A percentile compares a stretch with the other conserved stretches of the same genome.
phyloP scores from a whole-genome alignment of 306 rosid genomes.

The Lathyrus tuberosus region DNA sequence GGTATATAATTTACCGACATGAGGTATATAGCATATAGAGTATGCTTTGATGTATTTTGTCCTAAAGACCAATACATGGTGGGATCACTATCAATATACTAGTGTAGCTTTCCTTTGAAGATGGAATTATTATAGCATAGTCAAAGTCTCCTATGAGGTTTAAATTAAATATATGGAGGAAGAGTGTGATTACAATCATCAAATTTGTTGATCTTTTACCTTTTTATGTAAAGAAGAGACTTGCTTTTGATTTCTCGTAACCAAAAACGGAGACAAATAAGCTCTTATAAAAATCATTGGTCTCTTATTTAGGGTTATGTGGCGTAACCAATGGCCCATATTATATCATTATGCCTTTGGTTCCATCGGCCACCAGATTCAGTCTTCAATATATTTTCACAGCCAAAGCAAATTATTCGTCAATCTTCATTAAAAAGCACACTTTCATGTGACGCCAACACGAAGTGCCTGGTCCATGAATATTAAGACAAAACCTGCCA shows the following conservation, averaged over 20 bases:
- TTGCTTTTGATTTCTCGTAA: slow-evolving; percentile 28
- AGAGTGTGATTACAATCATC: slow-evolving; percentile 38
- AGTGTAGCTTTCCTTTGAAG: background rate
- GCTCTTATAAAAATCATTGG: slow-evolving; percentile 34
- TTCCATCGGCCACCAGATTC: slow-evolving; percentile 37
- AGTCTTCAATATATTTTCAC: slow-evolving; percentile 25
- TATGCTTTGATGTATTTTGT: background rate
- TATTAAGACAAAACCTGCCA: slow-evolving; percentile 31
- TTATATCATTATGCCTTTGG: slow-evolving; percentile 38
- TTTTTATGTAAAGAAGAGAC: background rate
- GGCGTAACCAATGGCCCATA: slow-evolving; percentile 42
- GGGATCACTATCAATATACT: background rate
- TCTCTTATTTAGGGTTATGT: slow-evolving; percentile 37
- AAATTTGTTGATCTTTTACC: background rate
- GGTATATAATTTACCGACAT: too few relatives aligned
- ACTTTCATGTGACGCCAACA: slow-evolving; percentile 37
- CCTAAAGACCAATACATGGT: too few relatives aligned
- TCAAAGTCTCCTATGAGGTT: background rate
- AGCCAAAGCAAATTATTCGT: slow-evolving; percentile 38
- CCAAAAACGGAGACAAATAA: slow-evolving; percentile 36
- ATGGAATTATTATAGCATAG: background rate
- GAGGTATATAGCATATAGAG: too few relatives aligned
- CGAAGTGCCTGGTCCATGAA: slow-evolving; percentile 33
- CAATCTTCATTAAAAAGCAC: slow-evolving; percentile 40
- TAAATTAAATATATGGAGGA: background rate